Conservation (phyloP, 2,329 filamentous ascomycete genomes). For the Diplodia intermedia region DNA sequence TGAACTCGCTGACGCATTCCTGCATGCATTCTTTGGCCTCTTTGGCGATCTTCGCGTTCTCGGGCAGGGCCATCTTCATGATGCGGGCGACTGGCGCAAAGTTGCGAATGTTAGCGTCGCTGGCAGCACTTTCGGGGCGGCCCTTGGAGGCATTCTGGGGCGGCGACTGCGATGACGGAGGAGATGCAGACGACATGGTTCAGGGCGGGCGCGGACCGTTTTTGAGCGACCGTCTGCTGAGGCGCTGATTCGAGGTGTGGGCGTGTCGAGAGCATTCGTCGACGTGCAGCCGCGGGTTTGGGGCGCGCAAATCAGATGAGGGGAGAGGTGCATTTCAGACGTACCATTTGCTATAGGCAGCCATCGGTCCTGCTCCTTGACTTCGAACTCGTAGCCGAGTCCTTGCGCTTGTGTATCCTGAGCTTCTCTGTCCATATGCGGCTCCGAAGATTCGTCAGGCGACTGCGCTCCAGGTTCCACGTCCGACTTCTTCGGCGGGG, state of each 20-base stretch:
- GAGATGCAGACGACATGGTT: constrained; percentile 55
- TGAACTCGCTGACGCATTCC: constrained; percentile 99
- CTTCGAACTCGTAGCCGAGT: constrained; percentile 91
- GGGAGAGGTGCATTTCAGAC: constrained; percentile 57
- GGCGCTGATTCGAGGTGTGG: constrained; percentile 55
- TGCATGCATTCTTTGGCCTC: constrained; percentile 99
- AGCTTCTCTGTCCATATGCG: constrained; percentile 85
- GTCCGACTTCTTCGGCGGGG: constrained; percentile 82
- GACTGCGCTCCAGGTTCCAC: constrained; percentile 93
- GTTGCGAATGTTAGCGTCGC: constrained; percentile 93
- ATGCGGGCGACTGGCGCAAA: constrained; percentile 96
- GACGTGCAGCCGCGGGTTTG: constrained; percentile 46
- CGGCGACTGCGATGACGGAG: constrained; percentile 47
- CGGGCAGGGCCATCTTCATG: constrained; percentile 97
- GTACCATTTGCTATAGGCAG: constrained; percentile 99
- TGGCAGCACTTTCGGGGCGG: constrained; percentile 51
- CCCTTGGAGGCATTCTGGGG: constrained; percentile 41
- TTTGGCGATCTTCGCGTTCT: constrained; percentile 99
- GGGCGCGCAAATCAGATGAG: constrained; percentile 49
- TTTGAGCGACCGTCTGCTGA: constrained; percentile 34
- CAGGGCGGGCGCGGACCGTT: constrained; percentile 50
- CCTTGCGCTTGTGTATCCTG: constrained; percentile 78
- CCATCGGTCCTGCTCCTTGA: constrained; percentile 99
- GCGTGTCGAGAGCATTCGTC: constrained; percentile 55
- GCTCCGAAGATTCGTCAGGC: constrained; percentile 80